Evolutionary conservation across 1,284 basidiomycete species (phyloP).

Genomic region (Tetrapyrgos nigripes): DNA sequence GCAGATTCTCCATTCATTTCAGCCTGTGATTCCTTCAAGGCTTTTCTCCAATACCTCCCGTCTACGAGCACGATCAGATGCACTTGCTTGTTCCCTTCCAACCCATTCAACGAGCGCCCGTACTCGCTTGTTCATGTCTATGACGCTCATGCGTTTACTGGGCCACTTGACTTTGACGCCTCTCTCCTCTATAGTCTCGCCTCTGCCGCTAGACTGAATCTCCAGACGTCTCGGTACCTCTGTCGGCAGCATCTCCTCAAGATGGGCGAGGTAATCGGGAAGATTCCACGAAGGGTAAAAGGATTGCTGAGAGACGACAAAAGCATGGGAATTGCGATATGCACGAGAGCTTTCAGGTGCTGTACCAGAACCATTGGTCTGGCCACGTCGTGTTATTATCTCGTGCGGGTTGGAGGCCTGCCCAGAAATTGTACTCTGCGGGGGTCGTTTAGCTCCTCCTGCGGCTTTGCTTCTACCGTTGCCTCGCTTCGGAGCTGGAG

Average conservation of each 20-base stretch:
- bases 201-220: slow-evolving; percentile 56
- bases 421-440: slow-evolving; percentile 39
- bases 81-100: slow-evolving; percentile 81
- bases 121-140: slow-evolving; percentile 97
- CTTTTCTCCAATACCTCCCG: slow-evolving; percentile 67
- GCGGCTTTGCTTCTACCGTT: slow-evolving; percentile 45
- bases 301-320: slow-evolving; percentile 76
- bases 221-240: slow-evolving; percentile 78
- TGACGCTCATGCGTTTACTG: slow-evolving; percentile 90
- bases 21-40: slow-evolving; percentile 47
- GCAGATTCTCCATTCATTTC: slow-evolving; percentile 10
- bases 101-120: slow-evolving; percentile 93
- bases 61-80: slow-evolving; percentile 74
- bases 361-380: slow-evolving; percentile 36
- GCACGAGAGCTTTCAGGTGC: slow-evolving; percentile 51
- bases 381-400: slow-evolving; percentile 51
- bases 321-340: slow-evolving; percentile 78
- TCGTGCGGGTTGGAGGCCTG: slow-evolving; percentile 48
- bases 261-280: slow-evolving; percentile 93
- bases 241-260: slow-evolving; percentile 85
- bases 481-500: slow-evolving; percentile 45
- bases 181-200: slow-evolving; percentile 72
- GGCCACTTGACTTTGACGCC: slow-evolving; percentile 96
- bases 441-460: slow-evolving; percentile 55
- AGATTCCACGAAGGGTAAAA: slow-evolving; percentile 86